Percentiles rank a stretch among this genome's conserved stretches.
These are phyloP conservation scores for Canavalia gladiata DNA, from an alignment of 306 rosid species.

Conservation along the genomic window DNA sequence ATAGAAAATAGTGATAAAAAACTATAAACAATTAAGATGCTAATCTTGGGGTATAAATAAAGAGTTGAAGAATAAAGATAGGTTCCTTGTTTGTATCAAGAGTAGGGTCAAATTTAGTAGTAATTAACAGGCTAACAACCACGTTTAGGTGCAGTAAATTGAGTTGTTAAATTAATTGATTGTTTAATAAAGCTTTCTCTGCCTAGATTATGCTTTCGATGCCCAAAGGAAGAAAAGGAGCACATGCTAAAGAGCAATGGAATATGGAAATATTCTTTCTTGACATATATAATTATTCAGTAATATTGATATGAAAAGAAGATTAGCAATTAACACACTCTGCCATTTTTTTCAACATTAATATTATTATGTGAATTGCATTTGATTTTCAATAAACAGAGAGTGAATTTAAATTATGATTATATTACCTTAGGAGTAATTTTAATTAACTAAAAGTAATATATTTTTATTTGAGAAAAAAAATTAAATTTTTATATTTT, in stretches of 20 bases:
- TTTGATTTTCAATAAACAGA: too few species aligned
- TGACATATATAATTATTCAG: conserved; percentile 7
- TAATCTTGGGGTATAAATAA: conserved; percentile 2
- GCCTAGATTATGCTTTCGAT: not conserved
- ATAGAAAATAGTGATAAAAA: not conserved
- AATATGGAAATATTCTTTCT: not conserved
- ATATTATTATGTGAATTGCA: too few species aligned
- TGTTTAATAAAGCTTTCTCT: not conserved
- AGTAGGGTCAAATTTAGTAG: not conserved
- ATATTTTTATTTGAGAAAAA: too few species aligned
- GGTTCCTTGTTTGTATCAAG: not conserved
- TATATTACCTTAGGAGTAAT: too few species aligned
- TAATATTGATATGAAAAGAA: not conserved
- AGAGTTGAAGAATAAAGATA: not conserved
- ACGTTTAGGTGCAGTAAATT: not conserved
- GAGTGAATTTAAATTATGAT: too few species aligned
- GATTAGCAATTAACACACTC: not conserved
- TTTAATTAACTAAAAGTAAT: too few species aligned
- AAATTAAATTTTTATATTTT: too few species aligned
- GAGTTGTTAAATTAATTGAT: not conserved
- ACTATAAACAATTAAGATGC: not conserved
- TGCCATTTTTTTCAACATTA: too few species aligned
- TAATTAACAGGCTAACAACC: conserved; percentile 11
- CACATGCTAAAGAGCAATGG: conserved; percentile 19
- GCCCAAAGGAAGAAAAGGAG: not conserved